Evolutionary conservation across 306 rosid genomes (phyloP), one percentile per base, ranked within the genome.

Genomic region (Leucaena leucocephala): DNA sequence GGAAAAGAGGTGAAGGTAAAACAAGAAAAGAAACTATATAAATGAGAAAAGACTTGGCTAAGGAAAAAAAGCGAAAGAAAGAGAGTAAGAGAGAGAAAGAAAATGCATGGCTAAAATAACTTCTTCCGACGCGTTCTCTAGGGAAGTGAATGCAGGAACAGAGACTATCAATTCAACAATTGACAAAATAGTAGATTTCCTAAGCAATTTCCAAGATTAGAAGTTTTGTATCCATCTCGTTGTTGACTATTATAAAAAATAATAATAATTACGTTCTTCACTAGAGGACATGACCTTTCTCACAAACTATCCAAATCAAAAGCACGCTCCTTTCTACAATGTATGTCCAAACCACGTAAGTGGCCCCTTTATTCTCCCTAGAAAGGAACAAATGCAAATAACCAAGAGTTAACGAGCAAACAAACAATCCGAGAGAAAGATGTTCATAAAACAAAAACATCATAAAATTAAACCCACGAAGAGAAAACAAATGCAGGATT

Each of bases 291-390:
- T 36, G 40, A 58, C 35, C 44, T 33, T 48, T 42, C 7, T 44
- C 35, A 48, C 49, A 65, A 75, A 63, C 48, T 46, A 39, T 54
- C 70, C 34, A 57, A 70, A 72, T 80, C 73, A 79, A 40, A 65
- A 66, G 71, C 77, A 57, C 73, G 80, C 66, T 57, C 65, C 49
- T 40, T 63, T 61, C 33, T 6, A 17, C 36, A 82, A 42, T 71
- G 81, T 50, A 71, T 21, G 54, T 62, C 58, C 74, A 76, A 64
- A 35, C 67, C 2, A 77, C 16, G 39, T 8, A 22, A 59, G 8
- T 12, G 84, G 15, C 34, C 66, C 42, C 50, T 70, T 76, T 70
- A 62, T 55, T 49, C 75, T 68, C 78, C 75, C 46, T 66, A 27
- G 45, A 71, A 71, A 50, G 42, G n/a, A 5, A 55, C 14, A 17